A percentile compares a stretch with the other conserved stretches of the same genome.
Evolutionary conservation across 2,329 filamentous ascomycete species (phyloP).

Genomic region (Pyricularia sp.): DNA sequence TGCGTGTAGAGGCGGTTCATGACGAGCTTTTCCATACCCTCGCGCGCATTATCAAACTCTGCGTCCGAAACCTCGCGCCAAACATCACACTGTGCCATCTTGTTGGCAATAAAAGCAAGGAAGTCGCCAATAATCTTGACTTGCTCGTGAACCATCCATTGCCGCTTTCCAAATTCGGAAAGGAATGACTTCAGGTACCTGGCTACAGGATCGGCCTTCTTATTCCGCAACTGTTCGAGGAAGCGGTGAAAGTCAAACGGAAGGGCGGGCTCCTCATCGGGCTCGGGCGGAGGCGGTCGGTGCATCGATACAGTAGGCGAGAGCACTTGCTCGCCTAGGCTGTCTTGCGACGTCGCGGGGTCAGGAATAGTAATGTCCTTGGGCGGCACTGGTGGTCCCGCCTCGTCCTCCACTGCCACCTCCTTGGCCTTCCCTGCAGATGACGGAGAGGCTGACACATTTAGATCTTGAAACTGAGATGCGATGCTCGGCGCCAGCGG

Average conservation of each 20-base stretch:
- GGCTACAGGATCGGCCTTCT: conserved; percentile 95
- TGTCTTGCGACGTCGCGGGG: conserved; percentile 14
- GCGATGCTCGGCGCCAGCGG: conserved; percentile 46
- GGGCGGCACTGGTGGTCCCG: conserved; percentile 48
- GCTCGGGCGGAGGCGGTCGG: conserved; percentile 61
- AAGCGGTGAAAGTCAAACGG: conserved; percentile 98
- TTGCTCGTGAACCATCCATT: conserved; percentile 99
- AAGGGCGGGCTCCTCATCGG: conserved; percentile 70
- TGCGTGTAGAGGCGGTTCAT: conserved; percentile 97
- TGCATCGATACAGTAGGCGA: conserved; percentile 43
- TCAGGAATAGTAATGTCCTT: conserved; percentile 32
- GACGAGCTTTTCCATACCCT: conserved; percentile 98
- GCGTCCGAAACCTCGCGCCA: conserved; percentile 94
- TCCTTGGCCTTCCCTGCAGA: conserved; percentile 26
- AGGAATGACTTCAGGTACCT: conserved; percentile 93
- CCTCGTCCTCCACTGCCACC: conserved; percentile 25
- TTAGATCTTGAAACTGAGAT: conserved; percentile 37
- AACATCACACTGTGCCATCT: conserved; percentile 95
- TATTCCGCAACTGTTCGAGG: conserved; percentile 87
- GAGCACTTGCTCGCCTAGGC: conserved; percentile 24
- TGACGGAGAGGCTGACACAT: conserved; percentile 29
- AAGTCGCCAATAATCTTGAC: conserved; percentile 99
- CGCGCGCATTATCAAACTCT: conserved; percentile 95
- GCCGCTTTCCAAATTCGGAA: conserved; percentile 88
- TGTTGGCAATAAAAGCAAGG: conserved; percentile 90